Percentiles rank a stretch among this genome's conserved stretches.
These are phyloP conservation scores for Carex scoparia DNA, from an alignment of 176 grass and related monocot genomes.

Conservation along the genomic window DNA sequence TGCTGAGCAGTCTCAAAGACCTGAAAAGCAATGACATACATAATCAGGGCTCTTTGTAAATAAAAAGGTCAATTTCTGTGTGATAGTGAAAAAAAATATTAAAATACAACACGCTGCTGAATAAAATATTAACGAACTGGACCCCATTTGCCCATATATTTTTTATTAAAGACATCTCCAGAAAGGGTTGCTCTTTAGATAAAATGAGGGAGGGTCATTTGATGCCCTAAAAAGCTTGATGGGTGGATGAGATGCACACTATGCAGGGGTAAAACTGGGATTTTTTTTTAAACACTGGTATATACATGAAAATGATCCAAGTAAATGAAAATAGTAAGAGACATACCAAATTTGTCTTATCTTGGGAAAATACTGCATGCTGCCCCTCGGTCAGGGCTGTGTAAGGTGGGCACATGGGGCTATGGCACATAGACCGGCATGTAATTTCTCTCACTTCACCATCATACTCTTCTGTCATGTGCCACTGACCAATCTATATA, in stretches of 20 bases:
- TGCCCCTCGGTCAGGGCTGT: constrained; percentile 95
- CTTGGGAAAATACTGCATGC: constrained; percentile 70
- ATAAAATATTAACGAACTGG: not conserved
- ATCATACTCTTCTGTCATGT: constrained; percentile 86
- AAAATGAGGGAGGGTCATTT: not conserved
- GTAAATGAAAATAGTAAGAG: not conserved
- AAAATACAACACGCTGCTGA: not conserved
- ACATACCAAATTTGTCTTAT: constrained; percentile 79
- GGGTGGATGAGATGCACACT: not conserved
- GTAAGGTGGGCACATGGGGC: constrained; percentile 97
- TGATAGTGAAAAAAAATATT: not conserved
- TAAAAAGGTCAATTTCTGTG: not conserved
- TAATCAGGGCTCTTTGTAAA: not conserved
- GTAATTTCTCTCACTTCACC: constrained; percentile 95
- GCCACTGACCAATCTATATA: constrained; percentile 84
- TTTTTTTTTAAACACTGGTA: not conserved
- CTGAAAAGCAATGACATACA: constrained; percentile 31
- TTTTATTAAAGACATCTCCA: not conserved
- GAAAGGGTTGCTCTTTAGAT: not conserved
- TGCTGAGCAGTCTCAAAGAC: constrained; percentile 94
- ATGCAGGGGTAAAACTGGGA: not conserved
- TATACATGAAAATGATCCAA: not conserved
- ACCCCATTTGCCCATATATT: not conserved
- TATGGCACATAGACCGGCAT: constrained; percentile 84
- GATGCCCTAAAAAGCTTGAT: not conserved